Conservation (phyloP, 176 grass and related monocot species). For the Oropetium thomaeum region DNA sequence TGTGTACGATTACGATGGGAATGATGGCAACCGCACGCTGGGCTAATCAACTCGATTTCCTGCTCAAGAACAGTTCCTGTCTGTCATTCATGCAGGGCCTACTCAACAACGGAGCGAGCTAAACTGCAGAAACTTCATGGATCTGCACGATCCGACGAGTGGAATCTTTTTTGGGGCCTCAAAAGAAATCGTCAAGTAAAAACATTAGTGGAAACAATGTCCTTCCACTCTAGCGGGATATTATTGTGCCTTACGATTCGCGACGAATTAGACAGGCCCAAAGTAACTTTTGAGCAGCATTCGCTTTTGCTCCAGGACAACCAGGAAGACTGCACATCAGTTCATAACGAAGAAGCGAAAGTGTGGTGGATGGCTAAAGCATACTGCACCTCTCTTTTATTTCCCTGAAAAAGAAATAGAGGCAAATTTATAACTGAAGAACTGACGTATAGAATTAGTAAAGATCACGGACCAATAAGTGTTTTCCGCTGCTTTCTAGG, state of each 20-base stretch:
- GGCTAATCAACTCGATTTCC: background rate
- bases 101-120: constrained; percentile 16
- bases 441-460: background rate
- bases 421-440: background rate
- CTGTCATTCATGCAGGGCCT: background rate
- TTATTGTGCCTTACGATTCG: too few relatives aligned
- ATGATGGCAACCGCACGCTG: background rate
- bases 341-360: background rate
- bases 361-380: background rate
- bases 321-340: background rate
- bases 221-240: too few relatives aligned
- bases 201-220: too few relatives aligned
- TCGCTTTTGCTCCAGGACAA: background rate
- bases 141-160: background rate
- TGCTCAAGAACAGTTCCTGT: background rate
- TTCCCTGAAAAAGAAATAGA: background rate
- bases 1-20: background rate
- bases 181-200: background rate
- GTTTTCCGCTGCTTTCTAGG: background rate
- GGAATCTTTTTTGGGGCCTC: background rate
- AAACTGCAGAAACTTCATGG: background rate
- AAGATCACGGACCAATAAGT: background rate
- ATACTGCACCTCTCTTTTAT: too few relatives aligned
- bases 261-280: too few relatives aligned
- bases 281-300: background rate